phyloP scores from a whole-genome alignment of 2,329 filamentous ascomycete species.

The Stromatinia cepivora region DNA sequence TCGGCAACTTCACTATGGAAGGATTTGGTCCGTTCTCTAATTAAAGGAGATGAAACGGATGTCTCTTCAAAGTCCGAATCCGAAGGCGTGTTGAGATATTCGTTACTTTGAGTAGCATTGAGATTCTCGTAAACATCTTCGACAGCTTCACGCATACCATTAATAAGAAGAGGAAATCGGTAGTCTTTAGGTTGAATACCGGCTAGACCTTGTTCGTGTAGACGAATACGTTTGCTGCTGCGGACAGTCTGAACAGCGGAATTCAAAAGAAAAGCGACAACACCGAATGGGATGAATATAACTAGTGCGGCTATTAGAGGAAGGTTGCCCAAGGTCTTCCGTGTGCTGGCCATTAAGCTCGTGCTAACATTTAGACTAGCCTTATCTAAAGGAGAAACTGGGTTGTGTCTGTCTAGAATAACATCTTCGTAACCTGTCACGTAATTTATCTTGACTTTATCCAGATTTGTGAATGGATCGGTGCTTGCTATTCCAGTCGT shows the following conservation, averaged over 20 bases:
- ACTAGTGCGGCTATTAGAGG: conserved; percentile 65
- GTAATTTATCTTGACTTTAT: conserved; percentile 70
- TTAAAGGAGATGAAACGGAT: conserved; percentile 29
- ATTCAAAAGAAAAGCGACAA: conserved; percentile 72
- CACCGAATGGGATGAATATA: conserved; percentile 72
- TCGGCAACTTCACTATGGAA: conserved; percentile 14
- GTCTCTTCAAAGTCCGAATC: conserved; percentile 48
- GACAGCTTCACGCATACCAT: conserved; percentile 72
- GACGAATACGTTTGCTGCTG: conserved; percentile 70
- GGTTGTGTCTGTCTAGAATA: conserved; percentile 67
- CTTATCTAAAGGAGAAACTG: conserved; percentile 52
- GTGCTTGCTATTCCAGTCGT: conserved; percentile 76
- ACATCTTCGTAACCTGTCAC: conserved; percentile 72
- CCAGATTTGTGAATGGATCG: conserved; percentile 72
- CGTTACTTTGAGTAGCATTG: conserved; percentile 51
- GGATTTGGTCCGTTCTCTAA: conserved; percentile 25
- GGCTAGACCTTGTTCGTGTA: conserved; percentile 71
- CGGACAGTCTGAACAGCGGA: conserved; percentile 73
- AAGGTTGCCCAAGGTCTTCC: conserved; percentile 46
- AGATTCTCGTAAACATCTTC: conserved; percentile 55
- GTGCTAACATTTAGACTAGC: conserved; percentile 33
- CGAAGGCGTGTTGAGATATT: conserved; percentile 63
- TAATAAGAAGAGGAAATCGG: conserved; percentile 72
- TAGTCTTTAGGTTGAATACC: conserved; percentile 70
- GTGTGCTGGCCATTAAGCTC: conserved; percentile 38